Base-by-base conservation (phyloP, 2,329 filamentous ascomycete species). In the Aureobasidium namibiae region DNA sequence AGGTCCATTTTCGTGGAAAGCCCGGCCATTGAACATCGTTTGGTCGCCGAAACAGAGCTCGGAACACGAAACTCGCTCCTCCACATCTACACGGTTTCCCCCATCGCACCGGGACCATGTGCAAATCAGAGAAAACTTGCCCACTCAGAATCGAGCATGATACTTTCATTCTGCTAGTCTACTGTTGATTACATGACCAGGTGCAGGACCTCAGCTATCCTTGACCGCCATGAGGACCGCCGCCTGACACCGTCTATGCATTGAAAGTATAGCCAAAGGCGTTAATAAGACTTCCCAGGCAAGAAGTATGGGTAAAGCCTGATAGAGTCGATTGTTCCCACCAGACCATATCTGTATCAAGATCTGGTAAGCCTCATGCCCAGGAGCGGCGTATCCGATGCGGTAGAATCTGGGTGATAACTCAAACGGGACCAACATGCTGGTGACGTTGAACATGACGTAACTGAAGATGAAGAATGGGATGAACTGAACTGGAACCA, bases 381-480 rank as follows among this genome's bases (percentile, higher is more conserved):
- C 72, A 1, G 77, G 76, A 1, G 77, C 63, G 0, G 68, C 69
- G 46, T 75, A 74, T 5, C 71, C 72, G 63, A 74, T 68, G 46
- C 65, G 67, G 61, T 74, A 78, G 57, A 78, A 78, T 0, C 61
- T 72, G 0, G 77, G 68, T 0, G 70, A 69, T 1, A 78, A 65
- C 52, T 76, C 73, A 16, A 79, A 73, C 0, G 77, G 77, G 6
- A 74, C 66, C n/a, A 79, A 64, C 10, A 74, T 72, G 2, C 71
- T 74, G 0, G 74, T 67, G 7, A 78, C 66, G 60, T 79, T 80
- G 29, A 72, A 14, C 13, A 78, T 67, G 4, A 78, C 63, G 77
- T 77, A 80, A 0, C 70, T 64, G 6, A 79, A 67, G 6, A 78
- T 64, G 8, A 72, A 70, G 68, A 79, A 76, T 0, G 78, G 78